Evolutionary conservation across 1,284 basidiomycete species (phyloP).

Genomic region (Tylopilus orsonianus): DNA sequence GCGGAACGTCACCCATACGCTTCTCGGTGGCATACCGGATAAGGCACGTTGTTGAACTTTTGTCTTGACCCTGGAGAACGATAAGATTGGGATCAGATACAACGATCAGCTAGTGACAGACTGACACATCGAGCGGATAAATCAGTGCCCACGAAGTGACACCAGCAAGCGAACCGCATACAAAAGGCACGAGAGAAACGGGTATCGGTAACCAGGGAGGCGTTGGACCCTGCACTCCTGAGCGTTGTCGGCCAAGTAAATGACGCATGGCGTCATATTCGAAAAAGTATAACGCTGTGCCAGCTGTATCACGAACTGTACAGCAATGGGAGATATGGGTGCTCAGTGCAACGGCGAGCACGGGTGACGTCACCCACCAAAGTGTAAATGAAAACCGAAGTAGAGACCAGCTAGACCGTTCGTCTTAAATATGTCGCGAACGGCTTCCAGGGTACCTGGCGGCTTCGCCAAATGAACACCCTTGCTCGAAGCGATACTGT

Average conservation of each 20-base stretch:
- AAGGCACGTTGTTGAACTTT: conserved; percentile 89
- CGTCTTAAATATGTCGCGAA: conserved; percentile 63
- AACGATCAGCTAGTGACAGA: conserved; percentile 8
- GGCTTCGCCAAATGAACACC: conserved; percentile 67
- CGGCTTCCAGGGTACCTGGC: conserved; percentile 72
- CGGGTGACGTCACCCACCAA: conserved; percentile 47
- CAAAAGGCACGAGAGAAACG: conserved; percentile 74
- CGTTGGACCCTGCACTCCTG: conserved; percentile 72
- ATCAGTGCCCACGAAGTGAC: conserved; percentile 85
- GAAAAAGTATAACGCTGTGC: conserved; percentile 84
- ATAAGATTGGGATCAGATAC: neutral
- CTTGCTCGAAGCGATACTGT: conserved; percentile 82
- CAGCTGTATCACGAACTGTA: conserved; percentile 75
- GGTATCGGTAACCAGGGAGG: conserved; percentile 80
- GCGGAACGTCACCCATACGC: conserved; percentile 70
- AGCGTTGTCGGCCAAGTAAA: conserved; percentile 66
- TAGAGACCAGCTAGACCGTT: conserved; percentile 77
- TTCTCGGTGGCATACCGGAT: conserved; percentile 68
- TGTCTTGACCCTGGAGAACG: conserved; percentile 75
- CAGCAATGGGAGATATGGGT: conserved; percentile 6
- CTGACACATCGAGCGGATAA: conserved; percentile 81
- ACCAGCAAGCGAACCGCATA: conserved; percentile 82
- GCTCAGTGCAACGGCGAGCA: neutral
- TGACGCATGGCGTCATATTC: conserved; percentile 86
- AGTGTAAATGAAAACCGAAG: conserved; percentile 82